phyloP scores from a whole-genome alignment of 306 rosid species.

The Urtica urens region DNA sequence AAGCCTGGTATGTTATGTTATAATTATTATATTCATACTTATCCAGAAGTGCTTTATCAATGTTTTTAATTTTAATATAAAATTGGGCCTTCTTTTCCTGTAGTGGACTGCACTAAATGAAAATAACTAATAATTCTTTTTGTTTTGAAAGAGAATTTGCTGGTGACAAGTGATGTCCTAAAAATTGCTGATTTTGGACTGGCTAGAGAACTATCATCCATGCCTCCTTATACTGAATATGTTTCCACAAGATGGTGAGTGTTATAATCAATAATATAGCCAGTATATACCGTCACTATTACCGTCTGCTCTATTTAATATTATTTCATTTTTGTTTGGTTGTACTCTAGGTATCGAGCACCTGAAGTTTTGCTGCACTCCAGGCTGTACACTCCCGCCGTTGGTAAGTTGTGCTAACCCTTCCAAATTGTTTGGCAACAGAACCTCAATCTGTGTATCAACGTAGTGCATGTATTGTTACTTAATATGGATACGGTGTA shows the following conservation, averaged over 20 bases:
- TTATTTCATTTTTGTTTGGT: too few relatives aligned
- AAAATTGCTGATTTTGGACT: slow-evolving; percentile 84
- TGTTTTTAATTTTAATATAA: slow-evolving; percentile 3
- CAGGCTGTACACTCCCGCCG: slow-evolving; percentile 65
- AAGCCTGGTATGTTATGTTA: slow-evolving; percentile 52
- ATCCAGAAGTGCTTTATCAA: not conserved
- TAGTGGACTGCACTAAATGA: too few relatives aligned
- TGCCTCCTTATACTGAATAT: slow-evolving; percentile 90
- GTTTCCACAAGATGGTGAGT: slow-evolving; percentile 93
- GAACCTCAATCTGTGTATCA: not conserved
- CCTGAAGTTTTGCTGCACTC: slow-evolving; percentile 79
- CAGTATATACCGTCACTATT: not conserved
- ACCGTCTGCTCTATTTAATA: slow-evolving; percentile 4
- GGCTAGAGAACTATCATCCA: slow-evolving; percentile 75
- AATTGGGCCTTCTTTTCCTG: slow-evolving; percentile 1
- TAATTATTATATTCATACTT: slow-evolving; percentile 2
- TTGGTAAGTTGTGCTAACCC: slow-evolving; percentile 40
- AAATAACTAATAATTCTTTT: slow-evolving; percentile 5
- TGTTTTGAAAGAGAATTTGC: slow-evolving; percentile 51
- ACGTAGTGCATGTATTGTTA: too few relatives aligned
- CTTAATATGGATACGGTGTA: too few relatives aligned
- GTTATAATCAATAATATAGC: not conserved
- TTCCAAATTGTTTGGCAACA: slow-evolving; percentile 6
- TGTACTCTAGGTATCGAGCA: slow-evolving; percentile 61
- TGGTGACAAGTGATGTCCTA: slow-evolving; percentile 62